Evolutionary conservation across 805 yeast genomes (phyloP), one percentile per base, ranked within the genome.

Genomic region (Barnettozyma siamensis): DNA sequence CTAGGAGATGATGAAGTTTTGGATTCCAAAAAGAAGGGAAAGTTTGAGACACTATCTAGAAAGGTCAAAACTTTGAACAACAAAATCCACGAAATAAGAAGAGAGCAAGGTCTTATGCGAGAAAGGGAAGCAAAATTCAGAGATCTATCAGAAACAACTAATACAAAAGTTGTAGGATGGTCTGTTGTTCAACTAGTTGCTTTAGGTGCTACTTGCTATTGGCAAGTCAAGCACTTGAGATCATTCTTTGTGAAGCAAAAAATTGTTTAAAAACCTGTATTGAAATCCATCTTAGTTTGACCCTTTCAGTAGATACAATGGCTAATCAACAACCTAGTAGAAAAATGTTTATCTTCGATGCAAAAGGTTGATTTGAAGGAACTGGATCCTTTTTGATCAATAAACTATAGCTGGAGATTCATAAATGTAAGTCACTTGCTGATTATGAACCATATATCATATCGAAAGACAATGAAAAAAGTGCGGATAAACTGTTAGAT

Each of bases 161-260:
- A 88, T 65, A 58, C 80, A 5, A 74, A 80, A 41, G 91, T 84
- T 17, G 73, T 83, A 18, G 65, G 70, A 51, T 85, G 93, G 88
- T 76, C 93, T 13, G 51, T 85, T 36, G 57, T 84, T 37, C 96
- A 88, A 66, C 59, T 85, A 37, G 19, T 78, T 21, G 87, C 83
- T 2, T 71, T 89, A 51, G 70, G 73, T 11, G 75, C 69, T 12
- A 79, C 88, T 12, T 84, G 96, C 54, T 72, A 71, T 31, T 77
- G 86, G 73, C 96, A 88, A 66, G 65, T 88, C 60, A 72, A 72
- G 40, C 89, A 84, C 55, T 72, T 88, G 63, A 83, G 83, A 65
- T 64, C 80, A 31, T 87, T 88, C 74, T 88, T 88, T 59, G 81
- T 86, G 44, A 88, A 87, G 66, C 95, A 88, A 60, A 88, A 88